Percentiles rank a stretch among this genome's conserved stretches.
These are phyloP conservation scores for Pyrenochaeta sp. DNA, from an alignment of 2,329 filamentous ascomycete genomes.

Conservation along the genomic window DNA sequence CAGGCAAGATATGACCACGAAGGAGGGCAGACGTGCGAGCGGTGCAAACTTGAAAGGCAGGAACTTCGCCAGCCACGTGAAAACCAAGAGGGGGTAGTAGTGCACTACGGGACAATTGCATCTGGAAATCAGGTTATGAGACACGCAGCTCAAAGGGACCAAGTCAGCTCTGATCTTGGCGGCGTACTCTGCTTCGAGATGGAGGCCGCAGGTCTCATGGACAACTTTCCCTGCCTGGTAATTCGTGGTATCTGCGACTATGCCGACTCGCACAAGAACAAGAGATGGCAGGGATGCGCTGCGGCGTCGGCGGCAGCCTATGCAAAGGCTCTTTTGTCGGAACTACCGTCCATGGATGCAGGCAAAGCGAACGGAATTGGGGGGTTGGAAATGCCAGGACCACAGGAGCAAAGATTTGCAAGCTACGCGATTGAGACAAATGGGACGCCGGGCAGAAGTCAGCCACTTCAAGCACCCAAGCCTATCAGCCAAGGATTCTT, in stretches of 20 bases:
- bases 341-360: constrained; percentile 6
- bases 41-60: constrained; percentile 9
- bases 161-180: constrained; percentile 30
- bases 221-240: constrained; percentile 27
- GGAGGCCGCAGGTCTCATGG: constrained; percentile 37
- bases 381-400: background rate
- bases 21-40: constrained; percentile 8
- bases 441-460: too few relatives aligned
- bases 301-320: constrained; percentile 20
- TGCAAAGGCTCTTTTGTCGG: constrained; percentile 19
- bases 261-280: constrained; percentile 29
- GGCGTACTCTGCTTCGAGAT: constrained; percentile 28
- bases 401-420: too few relatives aligned
- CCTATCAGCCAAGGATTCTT: too few relatives aligned
- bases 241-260: constrained; percentile 32
- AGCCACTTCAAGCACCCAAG: too few relatives aligned
- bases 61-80: constrained; percentile 7
- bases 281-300: constrained; percentile 23
- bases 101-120: constrained; percentile 52
- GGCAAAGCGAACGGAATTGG: background rate
- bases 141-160: constrained; percentile 49
- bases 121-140: constrained; percentile 56
- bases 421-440: too few relatives aligned
- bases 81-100: constrained; percentile 17
- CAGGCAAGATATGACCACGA: constrained; percentile 24